Percentiles rank a stretch among this genome's conserved stretches.
Evolutionary conservation across 495 filamentous ascomycete species (phyloP).

Genomic region (Letharia columbiana): DNA sequence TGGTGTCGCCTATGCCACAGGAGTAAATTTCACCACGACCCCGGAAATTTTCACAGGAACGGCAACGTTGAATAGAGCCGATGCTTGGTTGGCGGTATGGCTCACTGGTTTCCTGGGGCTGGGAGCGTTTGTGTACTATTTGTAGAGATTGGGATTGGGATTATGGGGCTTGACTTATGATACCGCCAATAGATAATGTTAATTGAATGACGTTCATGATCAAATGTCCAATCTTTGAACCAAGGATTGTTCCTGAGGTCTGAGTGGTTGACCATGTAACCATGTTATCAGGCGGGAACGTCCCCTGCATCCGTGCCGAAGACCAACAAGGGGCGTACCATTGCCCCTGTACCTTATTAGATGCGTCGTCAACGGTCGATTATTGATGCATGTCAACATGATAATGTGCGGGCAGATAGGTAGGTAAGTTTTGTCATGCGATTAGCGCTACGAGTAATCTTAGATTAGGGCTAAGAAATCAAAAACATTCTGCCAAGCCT

Average conservation of each 20-base stretch:
- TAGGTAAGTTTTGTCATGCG: background rate
- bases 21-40: conserved; percentile 1
- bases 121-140: conserved; percentile 19
- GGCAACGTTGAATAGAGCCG: conserved; percentile 9
- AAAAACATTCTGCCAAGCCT: no score
- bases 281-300: background rate
- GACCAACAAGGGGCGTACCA: background rate
- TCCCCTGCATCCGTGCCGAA: conserved; percentile 2
- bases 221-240: background rate
- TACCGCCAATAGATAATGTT: background rate
- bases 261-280: background rate
- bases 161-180: background rate
- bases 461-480: background rate
- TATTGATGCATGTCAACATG: no score
- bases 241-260: background rate
- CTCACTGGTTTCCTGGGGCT: conserved; percentile 14
- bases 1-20: background rate
- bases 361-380: background rate
- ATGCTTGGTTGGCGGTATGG: conserved; percentile 19
- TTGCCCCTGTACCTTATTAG: no score
- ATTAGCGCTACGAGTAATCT: background rate
- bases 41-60: conserved; percentile 12
- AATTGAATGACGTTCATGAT: background rate
- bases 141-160: conserved; percentile 7
- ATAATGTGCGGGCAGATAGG: no score